Evolutionary conservation across 371 early-diverging fungal species (phyloP), one percentile per base, ranked within the genome.

Genomic region (Saksenaea oblongispora): DNA sequence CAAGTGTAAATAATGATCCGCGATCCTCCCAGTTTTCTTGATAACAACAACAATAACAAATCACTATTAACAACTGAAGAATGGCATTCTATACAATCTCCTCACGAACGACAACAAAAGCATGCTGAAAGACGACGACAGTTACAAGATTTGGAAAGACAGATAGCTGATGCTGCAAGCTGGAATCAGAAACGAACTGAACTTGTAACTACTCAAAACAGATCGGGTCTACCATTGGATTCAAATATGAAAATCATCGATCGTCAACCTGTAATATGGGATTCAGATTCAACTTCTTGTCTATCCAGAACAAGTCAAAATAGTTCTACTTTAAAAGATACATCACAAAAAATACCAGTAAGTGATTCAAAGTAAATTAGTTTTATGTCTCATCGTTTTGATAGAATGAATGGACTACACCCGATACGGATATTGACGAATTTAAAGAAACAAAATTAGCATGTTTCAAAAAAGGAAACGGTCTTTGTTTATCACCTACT

Each of bases 61-160:
- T 31, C 31, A 31, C 31, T 17, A 22, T 22, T 47, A 18, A 22
- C 51, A 10, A 22, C 17, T 8, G 22, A 47, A 10, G 51, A 47
- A 9, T 47, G 17, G 24, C 51, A n/a, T n/a, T 5, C n/a, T 11
- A 47, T 22, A 47, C 22, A 10, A 47, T 47, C 51, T 10, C 22
- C 51, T 10, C 51, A 47, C 22, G 24, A 47, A 62, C 57, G 73
- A 54, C 51, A 47, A 22, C 59, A 72, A 44, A 69, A 59, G 22
- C 80, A 77, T 34, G 70, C 69, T 26, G 80, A 75, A 37, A 59
- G 80, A 54, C 59, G 65, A 54, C 64, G 71, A 22, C 76, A 80
- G 44, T 51, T 80, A 18, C 72, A 73, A 61, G 78, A 78, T 54
- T 41, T 80, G 44, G 81, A 80, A 53, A 67, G 71, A 15, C 75